phyloP scores from a whole-genome alignment of 108 stramenopile genomes.

The Conticribra weissflogii region DNA sequence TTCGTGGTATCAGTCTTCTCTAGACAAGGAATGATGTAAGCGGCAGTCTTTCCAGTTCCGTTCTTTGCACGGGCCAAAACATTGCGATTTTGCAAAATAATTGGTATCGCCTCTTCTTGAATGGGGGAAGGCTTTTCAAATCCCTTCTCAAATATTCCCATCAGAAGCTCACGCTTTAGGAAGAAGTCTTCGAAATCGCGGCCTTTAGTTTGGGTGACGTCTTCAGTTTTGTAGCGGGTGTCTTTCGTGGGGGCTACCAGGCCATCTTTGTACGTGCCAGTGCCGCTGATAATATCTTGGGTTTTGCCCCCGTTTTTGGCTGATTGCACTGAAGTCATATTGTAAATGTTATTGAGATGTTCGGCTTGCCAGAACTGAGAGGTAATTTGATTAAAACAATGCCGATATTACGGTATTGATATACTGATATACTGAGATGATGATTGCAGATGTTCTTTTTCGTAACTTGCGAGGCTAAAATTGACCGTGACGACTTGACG shows the following conservation, averaged over 20 bases:
- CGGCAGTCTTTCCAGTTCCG: slow-evolving; percentile 99
- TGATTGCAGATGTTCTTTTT: too few relatives aligned
- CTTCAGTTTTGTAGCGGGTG: slow-evolving; percentile 92
- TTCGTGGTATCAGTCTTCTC: slow-evolving; percentile 94
- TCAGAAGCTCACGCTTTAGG: slow-evolving; percentile 93
- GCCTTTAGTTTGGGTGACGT: slow-evolving; percentile 96
- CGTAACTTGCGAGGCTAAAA: too few relatives aligned
- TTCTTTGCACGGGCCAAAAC: slow-evolving; percentile 97
- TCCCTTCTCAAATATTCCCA: slow-evolving; percentile 99
- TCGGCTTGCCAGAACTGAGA: too few relatives aligned
- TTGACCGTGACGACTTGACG: too few relatives aligned
- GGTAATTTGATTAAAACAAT: too few relatives aligned
- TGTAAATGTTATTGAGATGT: too few relatives aligned
- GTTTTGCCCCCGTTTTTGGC: slow-evolving; percentile 15
- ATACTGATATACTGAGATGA: too few relatives aligned
- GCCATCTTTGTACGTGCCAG: slow-evolving; percentile 84
- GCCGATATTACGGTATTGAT: too few relatives aligned
- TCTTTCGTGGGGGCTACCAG: slow-evolving; percentile 84
- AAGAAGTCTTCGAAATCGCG: slow-evolving; percentile 99
- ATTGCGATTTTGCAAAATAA: slow-evolving; percentile 95
- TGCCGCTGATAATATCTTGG: slow-evolving; percentile 57
- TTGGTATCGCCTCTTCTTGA: slow-evolving; percentile 99
- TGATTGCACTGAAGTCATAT: slow-evolving; percentile 46
- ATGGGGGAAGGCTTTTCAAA: slow-evolving; percentile 98
- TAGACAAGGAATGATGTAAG: slow-evolving; percentile 98